Percentiles rank a stretch among this genome's conserved stretches.
Conservation (phyloP, 495 filamentous ascomycete species). For the Acidiella bohemica region DNA sequence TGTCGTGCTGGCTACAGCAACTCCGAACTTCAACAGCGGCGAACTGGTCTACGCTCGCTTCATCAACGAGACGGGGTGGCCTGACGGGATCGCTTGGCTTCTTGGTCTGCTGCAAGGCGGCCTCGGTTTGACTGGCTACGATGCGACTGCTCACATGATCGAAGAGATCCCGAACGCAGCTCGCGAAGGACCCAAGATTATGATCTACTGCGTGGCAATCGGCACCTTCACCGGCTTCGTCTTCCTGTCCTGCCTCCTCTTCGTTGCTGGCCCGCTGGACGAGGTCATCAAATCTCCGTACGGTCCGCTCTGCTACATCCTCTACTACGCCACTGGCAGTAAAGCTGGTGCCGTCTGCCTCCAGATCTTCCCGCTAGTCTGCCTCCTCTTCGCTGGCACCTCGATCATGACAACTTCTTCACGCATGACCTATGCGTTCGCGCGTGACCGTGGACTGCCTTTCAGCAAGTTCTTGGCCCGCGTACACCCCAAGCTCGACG, state of each 20-base stretch:
- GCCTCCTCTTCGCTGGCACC: conserved; percentile 56
- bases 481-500: conserved; percentile 48
- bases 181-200: conserved; percentile 53
- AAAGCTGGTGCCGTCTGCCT: conserved; percentile 54
- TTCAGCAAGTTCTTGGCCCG: conserved; percentile 49
- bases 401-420: conserved; percentile 65
- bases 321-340: conserved; percentile 54
- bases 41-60: conserved; percentile 40
- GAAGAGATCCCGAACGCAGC: conserved; percentile 61
- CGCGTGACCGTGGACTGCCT: conserved; percentile 57
- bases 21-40: conserved; percentile 46
- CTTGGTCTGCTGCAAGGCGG: conserved; percentile 41
- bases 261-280: conserved; percentile 47
- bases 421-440: conserved; percentile 67
- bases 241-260: conserved; percentile 52
- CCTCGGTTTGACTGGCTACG: conserved; percentile 41
- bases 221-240: conserved; percentile 54
- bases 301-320: conserved; percentile 56
- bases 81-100: conserved; percentile 41
- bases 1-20: conserved; percentile 48
- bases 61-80: conserved; percentile 40
- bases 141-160: conserved; percentile 34
- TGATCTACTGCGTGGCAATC: conserved; percentile 58
- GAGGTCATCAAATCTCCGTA: conserved; percentile 46
- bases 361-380: conserved; percentile 59